Evolutionary conservation across 768 basidiomycete genomes (phyloP), one percentile per base, ranked within the genome.

Genomic region (Wakefieldia striispora): DNA sequence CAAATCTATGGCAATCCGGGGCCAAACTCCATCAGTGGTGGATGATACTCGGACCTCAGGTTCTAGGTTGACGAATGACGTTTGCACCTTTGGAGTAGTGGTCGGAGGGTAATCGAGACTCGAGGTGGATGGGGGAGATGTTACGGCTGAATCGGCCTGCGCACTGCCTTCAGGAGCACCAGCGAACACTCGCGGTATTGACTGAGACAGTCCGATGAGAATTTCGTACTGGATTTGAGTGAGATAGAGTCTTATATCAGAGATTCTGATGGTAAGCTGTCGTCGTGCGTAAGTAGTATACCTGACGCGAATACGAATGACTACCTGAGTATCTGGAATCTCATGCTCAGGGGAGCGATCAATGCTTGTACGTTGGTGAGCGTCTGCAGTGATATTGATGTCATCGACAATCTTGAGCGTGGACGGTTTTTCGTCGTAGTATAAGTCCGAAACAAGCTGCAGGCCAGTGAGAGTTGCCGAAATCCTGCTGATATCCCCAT

Each of bases 321-420:
- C 56, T 65, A 94, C 95, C 75, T 88, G 83, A 17, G 79, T 87
- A 57, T 88, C 89, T 1, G 95, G 91, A 47, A 72, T 69, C 31
- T 77, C 72, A 27, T 64, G 62, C 50, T 86, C 76, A 16, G 67
- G 63, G n/a, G 62, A 61, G 16, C 81, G 75, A 59, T 88, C 75
- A 36, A 82, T 75, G 13, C 72, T 73, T 40, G 72, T 74, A 6
- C 71, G 76, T 67, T 95, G 91, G 21, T 81, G 67, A 43, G 94
- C 69, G 21, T 86, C 79, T 9, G 87, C 80, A 4, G 70, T 72
- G 50, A 97, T 76, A 50, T 87, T 76, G 40, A 97, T 93, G 61
- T 95, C 89, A 56, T 97, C 91, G 29, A 99, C 87, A 58, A 99
- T 91, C 68, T 91, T 93, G 49, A 98, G 75, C 1, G 67, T 72